Percentiles rank a stretch among this genome's conserved stretches.
These are phyloP conservation scores for Ogataea salicorniae DNA, from an alignment of 805 yeast species.

Conservation along the genomic window DNA sequence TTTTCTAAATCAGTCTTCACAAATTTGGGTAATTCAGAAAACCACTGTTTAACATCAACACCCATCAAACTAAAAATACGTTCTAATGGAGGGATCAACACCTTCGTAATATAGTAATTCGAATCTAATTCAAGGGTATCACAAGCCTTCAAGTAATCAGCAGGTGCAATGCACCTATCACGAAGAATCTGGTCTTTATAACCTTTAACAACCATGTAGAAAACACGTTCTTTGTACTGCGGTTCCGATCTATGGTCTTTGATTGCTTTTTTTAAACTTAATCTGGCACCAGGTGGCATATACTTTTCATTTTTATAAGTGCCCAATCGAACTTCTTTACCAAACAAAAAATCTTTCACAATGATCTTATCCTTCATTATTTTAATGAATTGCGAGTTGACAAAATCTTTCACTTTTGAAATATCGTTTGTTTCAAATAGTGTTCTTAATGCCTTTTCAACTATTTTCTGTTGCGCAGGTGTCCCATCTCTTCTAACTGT, in stretches of 20 bases:
- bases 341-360: conserved; percentile 83
- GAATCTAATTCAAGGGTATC: conserved; percentile 53
- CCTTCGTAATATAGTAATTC: conserved; percentile 80
- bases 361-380: conserved; percentile 59
- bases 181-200: conserved; percentile 52
- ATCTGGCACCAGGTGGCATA: conserved; percentile 88
- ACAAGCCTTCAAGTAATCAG: conserved; percentile 48
- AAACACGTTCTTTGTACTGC: conserved; percentile 83
- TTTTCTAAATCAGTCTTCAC: conserved; percentile 10
- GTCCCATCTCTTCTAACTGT: conserved; percentile 93
- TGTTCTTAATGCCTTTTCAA: conserved; percentile 60
- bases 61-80: conserved; percentile 80
- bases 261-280: conserved; percentile 59
- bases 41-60: conserved; percentile 76
- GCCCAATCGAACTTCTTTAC: conserved; percentile 84
- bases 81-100: conserved; percentile 84
- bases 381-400: conserved; percentile 60
- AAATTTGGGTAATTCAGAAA: conserved; percentile 53
- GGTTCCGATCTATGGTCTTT: conserved; percentile 74
- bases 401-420: conserved; percentile 61
- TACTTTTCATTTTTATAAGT: conserved; percentile 65
- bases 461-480: conserved; percentile 82
- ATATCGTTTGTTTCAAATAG: conserved; percentile 72
- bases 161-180: conserved; percentile 79
- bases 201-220: conserved; percentile 70